Evolutionary conservation across 345 rosid species (phyloP).

Genomic region (Euphorbia peplus): DNA sequence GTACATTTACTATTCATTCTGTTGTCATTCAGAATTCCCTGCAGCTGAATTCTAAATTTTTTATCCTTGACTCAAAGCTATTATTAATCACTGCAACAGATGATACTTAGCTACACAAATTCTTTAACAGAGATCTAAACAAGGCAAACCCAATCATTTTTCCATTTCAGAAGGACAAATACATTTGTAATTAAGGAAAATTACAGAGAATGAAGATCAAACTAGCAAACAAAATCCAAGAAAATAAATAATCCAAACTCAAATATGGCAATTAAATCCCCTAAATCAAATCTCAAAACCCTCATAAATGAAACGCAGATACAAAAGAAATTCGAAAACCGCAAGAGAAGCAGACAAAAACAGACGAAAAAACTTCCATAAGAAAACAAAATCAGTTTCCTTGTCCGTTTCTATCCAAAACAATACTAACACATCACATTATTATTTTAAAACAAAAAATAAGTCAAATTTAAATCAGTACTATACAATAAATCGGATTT

Average conservation of each 20-base stretch:
- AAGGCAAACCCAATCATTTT: background rate
- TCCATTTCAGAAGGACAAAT: background rate
- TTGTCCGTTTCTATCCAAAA: slow-evolving; percentile 2
- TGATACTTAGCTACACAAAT: background rate
- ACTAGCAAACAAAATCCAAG: background rate
- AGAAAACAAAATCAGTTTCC: slow-evolving; percentile 10
- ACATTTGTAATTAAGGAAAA: background rate
- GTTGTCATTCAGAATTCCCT: background rate
- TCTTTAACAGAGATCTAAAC: background rate
- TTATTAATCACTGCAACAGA: background rate
- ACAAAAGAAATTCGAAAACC: background rate
- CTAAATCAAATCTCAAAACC: background rate
- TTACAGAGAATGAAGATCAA: background rate
- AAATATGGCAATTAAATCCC: background rate
- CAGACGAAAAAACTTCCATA: background rate
- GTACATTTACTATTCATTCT: background rate
- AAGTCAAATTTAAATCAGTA: too few relatives aligned
- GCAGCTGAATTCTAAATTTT: background rate
- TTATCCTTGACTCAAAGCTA: background rate
- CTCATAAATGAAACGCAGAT: background rate
- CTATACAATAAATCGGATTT: too few relatives aligned
- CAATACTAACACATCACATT: background rate
- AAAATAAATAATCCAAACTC: background rate
- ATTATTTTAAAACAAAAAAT: background rate
- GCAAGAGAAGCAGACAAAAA: background rate